Base-by-base conservation (phyloP, 2,329 filamentous ascomycete species). In the Beauveria sp. region DNA sequence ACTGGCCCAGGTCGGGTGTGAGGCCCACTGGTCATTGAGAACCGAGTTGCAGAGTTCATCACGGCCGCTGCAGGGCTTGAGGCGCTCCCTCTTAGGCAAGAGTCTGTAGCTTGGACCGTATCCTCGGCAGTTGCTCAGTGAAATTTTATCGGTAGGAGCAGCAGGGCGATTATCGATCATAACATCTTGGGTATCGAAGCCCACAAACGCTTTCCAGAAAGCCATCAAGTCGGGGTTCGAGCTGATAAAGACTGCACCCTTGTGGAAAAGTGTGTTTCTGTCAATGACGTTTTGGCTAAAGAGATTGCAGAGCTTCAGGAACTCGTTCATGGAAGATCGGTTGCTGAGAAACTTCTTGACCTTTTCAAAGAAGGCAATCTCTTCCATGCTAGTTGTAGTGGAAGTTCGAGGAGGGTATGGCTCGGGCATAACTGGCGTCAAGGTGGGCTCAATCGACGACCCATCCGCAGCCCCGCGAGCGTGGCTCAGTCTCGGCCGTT, bases 1-100 rank as follows among this genome's bases (percentile, higher is more conserved):
- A 1, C 93, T 98, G 1, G 93, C 95, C 95, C 95, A 99, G 0
- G 95, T 99, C 3, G 95, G 95, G 76, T 99, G 95, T 28, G 93
- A 98, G 2, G 95, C 95, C 95, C 95, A 99, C 67, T 97, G 91
- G 68, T 99, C 95, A 67, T 99, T 99, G 60, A 99, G 80, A 0
- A 99, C 93, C 26, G 89, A 88, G 67, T 91, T 88, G 76, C 95
- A 99, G 67, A 99, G 87, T 73, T 96, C 92, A 71, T 99, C 95
- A 51, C 95, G 89, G 12, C 95, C 95, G 70, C 91, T 95, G 77
- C 95, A 99, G 1, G 89, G 86, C 77, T 96, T 96, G 63, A 95
- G 86, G 12, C 92, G 88, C 73, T 98, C 95, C 61, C 92, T 82
- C 76, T 93, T 95, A 1, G 95, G 95, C 9, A 99, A 81, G 31